Evolutionary conservation across 202 grass and related monocot species (phyloP).

Genomic region (Thinopyrum obtusiflorum): DNA sequence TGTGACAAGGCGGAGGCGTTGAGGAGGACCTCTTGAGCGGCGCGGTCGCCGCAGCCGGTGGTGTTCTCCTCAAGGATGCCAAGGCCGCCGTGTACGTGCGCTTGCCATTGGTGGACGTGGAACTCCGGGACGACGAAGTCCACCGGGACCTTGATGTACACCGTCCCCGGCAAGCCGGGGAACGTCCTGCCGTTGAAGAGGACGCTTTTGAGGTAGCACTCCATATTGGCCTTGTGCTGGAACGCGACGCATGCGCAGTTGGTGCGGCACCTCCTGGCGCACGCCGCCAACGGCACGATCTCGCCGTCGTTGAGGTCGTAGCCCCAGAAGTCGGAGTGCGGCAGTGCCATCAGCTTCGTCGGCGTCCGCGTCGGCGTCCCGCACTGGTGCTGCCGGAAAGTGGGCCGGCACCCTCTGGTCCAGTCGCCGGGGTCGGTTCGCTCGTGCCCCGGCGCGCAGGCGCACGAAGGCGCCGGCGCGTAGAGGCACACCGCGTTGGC

Average conservation of each 20-base stretch:
- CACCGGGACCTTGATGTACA: conserved; percentile 41
- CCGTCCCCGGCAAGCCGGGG: conserved; percentile 19
- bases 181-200: conserved; percentile 48
- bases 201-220: conserved; percentile 50
- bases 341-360: conserved; percentile 40
- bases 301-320: conserved; percentile 44
- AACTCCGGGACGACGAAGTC: conserved; percentile 9
- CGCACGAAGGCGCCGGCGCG: conserved; percentile 34
- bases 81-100: neutral
- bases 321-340: conserved; percentile 57
- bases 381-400: conserved; percentile 16
- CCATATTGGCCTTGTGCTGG: conserved; percentile 30
- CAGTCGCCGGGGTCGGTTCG: conserved; percentile 46
- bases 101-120: conserved; percentile 23
- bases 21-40: neutral
- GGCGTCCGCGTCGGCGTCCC: neutral
- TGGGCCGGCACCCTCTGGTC: conserved; percentile 46
- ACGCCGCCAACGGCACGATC: neutral
- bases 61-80: neutral
- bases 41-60: neutral
- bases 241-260: conserved; percentile 27
- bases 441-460: conserved; percentile 54
- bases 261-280: conserved; percentile 7
- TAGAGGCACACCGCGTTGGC: conserved; percentile 58
- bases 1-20: neutral